Base-by-base conservation (phyloP, 768 basidiomycete genomes). In the Lactarius evosmus region DNA sequence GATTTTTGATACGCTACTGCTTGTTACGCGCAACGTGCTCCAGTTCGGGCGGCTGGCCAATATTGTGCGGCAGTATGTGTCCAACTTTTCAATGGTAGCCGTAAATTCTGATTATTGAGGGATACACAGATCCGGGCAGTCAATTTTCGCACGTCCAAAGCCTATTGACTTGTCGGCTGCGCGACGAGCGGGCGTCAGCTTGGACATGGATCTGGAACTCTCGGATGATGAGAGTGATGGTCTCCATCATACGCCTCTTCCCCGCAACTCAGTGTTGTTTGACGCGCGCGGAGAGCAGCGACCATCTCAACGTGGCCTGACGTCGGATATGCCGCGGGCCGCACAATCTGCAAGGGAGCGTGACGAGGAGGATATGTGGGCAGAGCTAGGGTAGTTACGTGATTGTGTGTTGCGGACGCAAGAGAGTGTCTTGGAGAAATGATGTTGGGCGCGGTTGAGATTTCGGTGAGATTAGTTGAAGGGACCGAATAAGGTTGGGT, bases 11-110 rank as follows among this genome's bases (percentile, higher is more conserved):
- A 97, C 93, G 2, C 78, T 98, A 58, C 79, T 98, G 29, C 86
- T 98, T 30, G 87, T 98, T 68, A 93, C 91, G 22, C 85, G 96
- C 46, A 98, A 98, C 72, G 84, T 94, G 61, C 83, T 99, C 60
- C 93, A 95, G 69, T 98, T 98, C 72, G 87, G 90, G 32, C 85
- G 95, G 29, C 80, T 99, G 19, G 96, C 95, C 19, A 83, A 92
- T 25, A 93, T 98, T 56, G 89, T 98, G 84, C 83, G 95, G 76
- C 92, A 95, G 94, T 96, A 72, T 68, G 92, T 78, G 62, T 71
- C 41, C 69, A 59, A 65, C 52, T 60, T 27, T 36, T 27, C 14
- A 60, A 38, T 62, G 25, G 41, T 63, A 19, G 55, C 19, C 58
- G 5, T 51, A 44, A 55, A 51, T 61, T n/a, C 29, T 55, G 36